These are phyloP conservation scores for Helicostylum pulchrum DNA, from an alignment of 192 early-diverging fungal genomes.

Conservation along the genomic window DNA sequence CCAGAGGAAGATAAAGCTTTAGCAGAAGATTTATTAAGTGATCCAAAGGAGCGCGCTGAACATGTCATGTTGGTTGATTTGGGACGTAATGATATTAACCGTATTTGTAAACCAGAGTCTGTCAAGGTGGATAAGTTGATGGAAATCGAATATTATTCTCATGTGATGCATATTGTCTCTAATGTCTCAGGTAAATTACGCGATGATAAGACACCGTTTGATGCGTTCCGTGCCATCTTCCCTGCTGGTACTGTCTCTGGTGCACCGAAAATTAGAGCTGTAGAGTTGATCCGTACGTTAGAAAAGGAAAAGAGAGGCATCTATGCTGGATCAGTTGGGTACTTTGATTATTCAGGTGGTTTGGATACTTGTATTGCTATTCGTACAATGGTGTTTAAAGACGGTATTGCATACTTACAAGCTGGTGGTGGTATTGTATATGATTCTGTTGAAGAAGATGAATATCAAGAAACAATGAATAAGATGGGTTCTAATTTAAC, in stretches of 20 bases:
- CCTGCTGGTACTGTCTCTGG: constrained; percentile 98
- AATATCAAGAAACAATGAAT: constrained; percentile 96
- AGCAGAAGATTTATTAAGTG: constrained; percentile 82
- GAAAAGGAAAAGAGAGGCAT: constrained; percentile 93
- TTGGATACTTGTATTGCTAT: constrained; percentile 98
- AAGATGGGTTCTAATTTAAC: constrained; percentile 91
- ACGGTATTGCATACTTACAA: constrained; percentile 92
- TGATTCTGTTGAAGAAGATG: constrained; percentile 86
- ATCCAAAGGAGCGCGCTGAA: constrained; percentile 96
- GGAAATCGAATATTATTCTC: constrained; percentile 94
- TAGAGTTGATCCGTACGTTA: constrained; percentile 89
- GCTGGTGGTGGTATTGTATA: constrained; percentile 93
- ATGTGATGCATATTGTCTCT: constrained; percentile 99
- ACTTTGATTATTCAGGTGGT: constrained; percentile 90
- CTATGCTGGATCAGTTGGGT: constrained; percentile 87
- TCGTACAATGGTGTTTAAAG: constrained; percentile 98
- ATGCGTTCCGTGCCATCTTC: constrained; percentile 97
- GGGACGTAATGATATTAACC: constrained; percentile 97
- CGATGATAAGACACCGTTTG: constrained; percentile 85
- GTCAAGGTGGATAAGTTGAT: constrained; percentile 96
- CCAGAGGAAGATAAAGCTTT: constrained; percentile 85
- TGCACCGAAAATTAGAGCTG: constrained; percentile 95
- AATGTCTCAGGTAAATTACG: constrained; percentile 90
- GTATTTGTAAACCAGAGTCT: constrained; percentile 88
- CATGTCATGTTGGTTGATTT: constrained; percentile 99